These are phyloP conservation scores for Acanthamoeba lenticulata DNA, from an alignment of 208 protist species.

Conservation along the genomic window DNA sequence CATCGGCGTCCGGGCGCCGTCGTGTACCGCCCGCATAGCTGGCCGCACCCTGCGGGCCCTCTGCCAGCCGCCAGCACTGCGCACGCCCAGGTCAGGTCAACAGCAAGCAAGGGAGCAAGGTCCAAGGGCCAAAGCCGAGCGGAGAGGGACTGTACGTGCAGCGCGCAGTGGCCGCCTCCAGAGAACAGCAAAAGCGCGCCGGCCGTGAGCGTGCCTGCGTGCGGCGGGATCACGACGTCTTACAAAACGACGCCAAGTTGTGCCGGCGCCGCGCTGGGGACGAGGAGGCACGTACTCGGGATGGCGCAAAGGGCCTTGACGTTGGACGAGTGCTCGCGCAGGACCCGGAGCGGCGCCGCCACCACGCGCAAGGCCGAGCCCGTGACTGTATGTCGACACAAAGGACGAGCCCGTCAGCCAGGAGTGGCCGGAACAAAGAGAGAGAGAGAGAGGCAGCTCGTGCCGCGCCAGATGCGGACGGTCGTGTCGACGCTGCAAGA, in stretches of 20 bases:
- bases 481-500: constrained; percentile 56
- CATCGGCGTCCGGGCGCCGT: background rate
- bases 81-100: background rate
- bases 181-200: background rate
- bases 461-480: background rate
- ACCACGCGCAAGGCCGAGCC: background rate
- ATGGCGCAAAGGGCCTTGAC: background rate
- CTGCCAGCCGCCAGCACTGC: constrained; percentile 10
- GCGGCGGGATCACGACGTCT: background rate
- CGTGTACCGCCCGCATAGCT: background rate
- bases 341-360: background rate
- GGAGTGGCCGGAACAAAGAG: no score
- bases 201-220: background rate
- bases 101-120: background rate
- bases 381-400: no score
- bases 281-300: background rate
- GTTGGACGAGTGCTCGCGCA: constrained; percentile 31
- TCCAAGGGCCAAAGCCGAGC: no score
- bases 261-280: background rate
- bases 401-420: no score
- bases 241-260: no score
- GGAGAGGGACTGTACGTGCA: constrained; percentile 9
- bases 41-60: background rate
- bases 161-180: constrained; percentile 12
- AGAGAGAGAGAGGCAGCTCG: no score